These are phyloP conservation scores for Gracilariopsis chorda DNA, from an alignment of 23 red algal species.

Conservation along the genomic window DNA sequence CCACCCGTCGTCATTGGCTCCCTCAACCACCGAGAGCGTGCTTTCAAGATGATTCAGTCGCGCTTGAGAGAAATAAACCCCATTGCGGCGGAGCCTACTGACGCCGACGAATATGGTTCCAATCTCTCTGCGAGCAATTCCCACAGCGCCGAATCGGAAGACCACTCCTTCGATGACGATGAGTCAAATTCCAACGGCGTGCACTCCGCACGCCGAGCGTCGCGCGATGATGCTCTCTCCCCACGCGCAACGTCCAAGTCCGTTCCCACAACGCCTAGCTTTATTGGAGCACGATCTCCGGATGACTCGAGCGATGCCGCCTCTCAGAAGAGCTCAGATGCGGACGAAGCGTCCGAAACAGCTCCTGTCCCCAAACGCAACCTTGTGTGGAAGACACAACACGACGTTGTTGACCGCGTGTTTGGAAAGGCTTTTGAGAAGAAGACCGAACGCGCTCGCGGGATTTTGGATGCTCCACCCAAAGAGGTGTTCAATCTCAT, in stretches of 20 bases:
- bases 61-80: constrained; percentile 40
- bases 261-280: background rate
- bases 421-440: constrained; percentile 28
- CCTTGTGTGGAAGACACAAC: constrained; percentile 43
- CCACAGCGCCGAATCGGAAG: constrained; percentile 28
- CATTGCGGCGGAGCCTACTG: constrained; percentile 4
- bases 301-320: constrained; percentile 31
- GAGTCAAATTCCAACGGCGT: constrained; percentile 16
- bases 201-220: background rate
- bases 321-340: background rate
- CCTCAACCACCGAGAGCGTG: constrained; percentile 51
- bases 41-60: constrained; percentile 18
- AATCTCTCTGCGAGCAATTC: background rate
- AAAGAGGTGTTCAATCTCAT: constrained; percentile 47
- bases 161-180: constrained; percentile 31
- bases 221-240: background rate
- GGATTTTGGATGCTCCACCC: constrained; percentile 14
- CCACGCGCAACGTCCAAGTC: background rate
- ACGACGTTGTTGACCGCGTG: constrained; percentile 45
- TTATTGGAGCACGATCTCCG: background rate
- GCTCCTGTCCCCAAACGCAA: background rate
- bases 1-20: constrained; percentile 61
- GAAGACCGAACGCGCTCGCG: constrained; percentile 39
- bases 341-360: background rate
- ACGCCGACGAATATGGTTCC: constrained; percentile 32